A percentile compares a stretch with the other conserved stretches of the same genome.
These are phyloP conservation scores for Selaginella moellendorffii DNA, from an alignment of 75 land plant species.

Conservation along the genomic window DNA sequence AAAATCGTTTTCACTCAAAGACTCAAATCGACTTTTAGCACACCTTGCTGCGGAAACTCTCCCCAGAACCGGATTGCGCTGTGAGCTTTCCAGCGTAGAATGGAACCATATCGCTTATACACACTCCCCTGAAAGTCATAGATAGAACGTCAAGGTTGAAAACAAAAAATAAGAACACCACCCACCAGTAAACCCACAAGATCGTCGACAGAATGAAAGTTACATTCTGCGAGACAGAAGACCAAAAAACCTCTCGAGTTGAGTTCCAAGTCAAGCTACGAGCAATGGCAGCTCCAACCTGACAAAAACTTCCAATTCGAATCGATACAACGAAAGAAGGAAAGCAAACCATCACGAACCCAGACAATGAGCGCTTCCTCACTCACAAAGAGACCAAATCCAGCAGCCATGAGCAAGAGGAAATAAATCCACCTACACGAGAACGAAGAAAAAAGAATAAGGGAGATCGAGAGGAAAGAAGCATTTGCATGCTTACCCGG, in stretches of 20 bases:
- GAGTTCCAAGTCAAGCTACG: constrained; percentile 39
- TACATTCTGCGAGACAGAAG: constrained; percentile 47
- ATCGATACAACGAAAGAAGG: constrained; percentile 1
- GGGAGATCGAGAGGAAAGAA: no score
- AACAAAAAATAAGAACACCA: neutral
- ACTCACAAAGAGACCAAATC: constrained; percentile 75
- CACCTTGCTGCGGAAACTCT: constrained; percentile 45
- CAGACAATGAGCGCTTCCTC: constrained; percentile 85
- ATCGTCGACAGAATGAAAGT: constrained; percentile 53
- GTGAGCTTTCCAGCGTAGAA: constrained; percentile 59
- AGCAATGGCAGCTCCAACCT: constrained; percentile 67
- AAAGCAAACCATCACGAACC: constrained; percentile 51
- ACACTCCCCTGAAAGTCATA: constrained; percentile 54
- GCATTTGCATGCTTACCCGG: no score
- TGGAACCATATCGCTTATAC: constrained; percentile 86
- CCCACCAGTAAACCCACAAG: constrained; percentile 72
- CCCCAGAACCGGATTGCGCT: constrained; percentile 38
- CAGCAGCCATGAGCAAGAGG: constrained; percentile 88
- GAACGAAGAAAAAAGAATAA: no score
- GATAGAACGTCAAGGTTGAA: neutral
- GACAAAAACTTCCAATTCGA: neutral
- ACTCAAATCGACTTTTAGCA: constrained; percentile 3
- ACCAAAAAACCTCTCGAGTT: constrained; percentile 33
- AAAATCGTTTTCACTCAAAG: neutral
- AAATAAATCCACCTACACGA: constrained; percentile 75